Conservation (phyloP, 1,139 yeast genomes). For the Yamadazyma buinensis region DNA sequence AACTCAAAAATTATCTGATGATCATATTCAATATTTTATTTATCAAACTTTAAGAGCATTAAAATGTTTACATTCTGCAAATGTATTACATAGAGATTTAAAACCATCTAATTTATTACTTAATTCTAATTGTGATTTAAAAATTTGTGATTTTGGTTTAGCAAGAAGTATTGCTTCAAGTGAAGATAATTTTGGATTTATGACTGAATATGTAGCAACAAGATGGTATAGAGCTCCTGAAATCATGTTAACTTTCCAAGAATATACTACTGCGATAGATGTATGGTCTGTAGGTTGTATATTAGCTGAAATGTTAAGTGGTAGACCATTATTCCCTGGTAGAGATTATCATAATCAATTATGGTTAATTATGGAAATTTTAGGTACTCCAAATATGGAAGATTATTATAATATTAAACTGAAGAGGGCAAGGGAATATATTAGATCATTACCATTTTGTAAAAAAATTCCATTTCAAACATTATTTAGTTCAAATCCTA, state of each 20-base stretch:
- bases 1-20: slow-evolving; percentile 81
- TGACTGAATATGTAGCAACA: slow-evolving; percentile 98
- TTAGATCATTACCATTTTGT: slow-evolving; percentile 63
- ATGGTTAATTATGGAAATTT: slow-evolving; percentile 77
- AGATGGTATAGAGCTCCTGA: slow-evolving; percentile 98
- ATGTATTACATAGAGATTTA: slow-evolving; percentile 87
- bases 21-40: slow-evolving; percentile 88
- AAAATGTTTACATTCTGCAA: slow-evolving; percentile 86
- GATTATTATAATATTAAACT: slow-evolving; percentile 79
- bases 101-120: slow-evolving; percentile 86
- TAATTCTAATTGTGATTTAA: slow-evolving; percentile 90
- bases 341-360: slow-evolving; percentile 90
- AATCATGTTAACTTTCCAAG: slow-evolving; percentile 87
- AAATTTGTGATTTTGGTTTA: slow-evolving; percentile 91
- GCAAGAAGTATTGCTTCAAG: slow-evolving; percentile 53
- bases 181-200: slow-evolving; percentile 32
- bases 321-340: slow-evolving; percentile 91
- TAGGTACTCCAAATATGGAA: slow-evolving; percentile 86
- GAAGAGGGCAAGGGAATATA: slow-evolving; percentile 82
- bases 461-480: slow-evolving; percentile 42
- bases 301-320: slow-evolving; percentile 84
- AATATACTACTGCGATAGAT: slow-evolving; percentile 92
- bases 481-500: slow-evolving; percentile 20
- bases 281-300: slow-evolving; percentile 98
- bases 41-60: slow-evolving; percentile 89